Conservation (phyloP, 23 red algal genomes). For the Gracilaria caudata region DNA sequence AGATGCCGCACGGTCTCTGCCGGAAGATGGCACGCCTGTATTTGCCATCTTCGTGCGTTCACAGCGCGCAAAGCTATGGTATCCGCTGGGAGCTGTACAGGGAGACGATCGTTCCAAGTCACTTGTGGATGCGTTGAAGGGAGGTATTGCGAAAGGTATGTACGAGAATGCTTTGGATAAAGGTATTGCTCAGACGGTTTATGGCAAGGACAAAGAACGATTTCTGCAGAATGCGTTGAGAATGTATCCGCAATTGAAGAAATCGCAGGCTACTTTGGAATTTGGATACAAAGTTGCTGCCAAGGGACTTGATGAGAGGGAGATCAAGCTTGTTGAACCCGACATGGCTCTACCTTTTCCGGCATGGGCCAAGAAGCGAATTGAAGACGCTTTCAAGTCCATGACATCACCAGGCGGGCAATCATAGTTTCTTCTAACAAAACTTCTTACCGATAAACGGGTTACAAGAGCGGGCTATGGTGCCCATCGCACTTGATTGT, state of each 20-base stretch:
- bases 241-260: constrained; percentile 89
- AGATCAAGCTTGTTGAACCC: constrained; percentile 63
- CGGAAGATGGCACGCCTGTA: constrained; percentile 95
- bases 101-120: constrained; percentile 90
- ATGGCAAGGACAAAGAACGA: constrained; percentile 72
- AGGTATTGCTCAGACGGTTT: constrained; percentile 91
- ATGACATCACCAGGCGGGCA: background rate
- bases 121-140: constrained; percentile 87
- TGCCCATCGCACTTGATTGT: background rate
- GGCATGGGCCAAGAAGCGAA: constrained; percentile 74
- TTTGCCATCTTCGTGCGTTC: constrained; percentile 86
- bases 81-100: constrained; percentile 80
- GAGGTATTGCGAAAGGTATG: constrained; percentile 67
- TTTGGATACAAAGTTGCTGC: constrained; percentile 85
- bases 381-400: constrained; percentile 53
- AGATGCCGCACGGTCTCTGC: constrained; percentile 47
- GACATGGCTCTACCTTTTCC: constrained; percentile 78
- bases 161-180: constrained; percentile 92
- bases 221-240: constrained; percentile 76
- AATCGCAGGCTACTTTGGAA: constrained; percentile 67
- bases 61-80: constrained; percentile 81
- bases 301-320: constrained; percentile 68
- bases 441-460: background rate
- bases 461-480: background rate
- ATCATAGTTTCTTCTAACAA: background rate